Evolutionary conservation across 1,284 basidiomycete genomes (phyloP).

Genomic region (Apiotrichum brassicae): DNA sequence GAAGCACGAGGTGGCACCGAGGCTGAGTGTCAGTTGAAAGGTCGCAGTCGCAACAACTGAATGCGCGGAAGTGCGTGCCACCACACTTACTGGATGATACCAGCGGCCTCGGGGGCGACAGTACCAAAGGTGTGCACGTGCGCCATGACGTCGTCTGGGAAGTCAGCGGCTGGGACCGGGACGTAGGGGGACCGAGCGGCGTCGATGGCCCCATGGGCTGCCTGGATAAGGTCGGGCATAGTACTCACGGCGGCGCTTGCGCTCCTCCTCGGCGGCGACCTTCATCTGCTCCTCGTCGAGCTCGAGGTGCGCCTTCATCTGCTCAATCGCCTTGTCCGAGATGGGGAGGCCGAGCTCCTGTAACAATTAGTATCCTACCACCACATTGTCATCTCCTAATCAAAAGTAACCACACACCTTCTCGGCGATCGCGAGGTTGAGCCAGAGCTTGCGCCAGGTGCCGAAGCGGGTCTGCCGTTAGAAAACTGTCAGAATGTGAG

Average conservation of each 20-base stretch:
- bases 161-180: conserved; percentile 2
- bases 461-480: conserved; percentile 74
- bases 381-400: not conserved
- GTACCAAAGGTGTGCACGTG: conserved; percentile 96
- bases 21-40: conserved; percentile 52
- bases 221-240: too few relatives aligned
- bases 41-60: too few relatives aligned
- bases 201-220: too few relatives aligned
- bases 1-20: conserved; percentile 97
- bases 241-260: conserved; percentile 70
- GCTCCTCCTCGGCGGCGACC: conserved; percentile 88
- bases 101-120: conserved; percentile 89
- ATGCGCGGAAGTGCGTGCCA: too few relatives aligned
- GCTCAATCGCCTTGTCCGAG: conserved; percentile 79
- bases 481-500: conserved; percentile 8
- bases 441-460: conserved; percentile 96
- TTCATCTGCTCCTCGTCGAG: conserved; percentile 87
- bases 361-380: not conserved
- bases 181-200: not conserved
- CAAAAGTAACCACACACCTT: conserved; percentile 49
- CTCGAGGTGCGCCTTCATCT: conserved; percentile 89
- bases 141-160: conserved; percentile 87
- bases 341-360: conserved; percentile 82
- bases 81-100: conserved; percentile 92
- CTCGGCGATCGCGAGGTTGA: conserved; percentile 92